These are phyloP conservation scores for Solanum peruvianum DNA, from an alignment of 257 asterid genomes.

Conservation along the genomic window DNA sequence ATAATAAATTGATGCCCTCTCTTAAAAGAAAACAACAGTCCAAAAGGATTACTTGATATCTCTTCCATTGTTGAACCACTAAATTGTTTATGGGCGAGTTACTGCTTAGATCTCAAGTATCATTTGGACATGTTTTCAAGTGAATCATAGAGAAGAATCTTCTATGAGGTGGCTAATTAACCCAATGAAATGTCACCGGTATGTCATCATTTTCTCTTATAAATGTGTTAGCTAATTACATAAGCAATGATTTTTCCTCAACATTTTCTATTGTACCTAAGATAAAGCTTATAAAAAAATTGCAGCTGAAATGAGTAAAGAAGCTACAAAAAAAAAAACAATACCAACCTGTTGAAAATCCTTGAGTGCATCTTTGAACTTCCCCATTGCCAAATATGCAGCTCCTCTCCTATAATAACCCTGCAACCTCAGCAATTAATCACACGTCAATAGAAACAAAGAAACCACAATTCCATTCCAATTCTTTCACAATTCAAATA, in stretches of 20 bases:
- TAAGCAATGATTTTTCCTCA: background rate
- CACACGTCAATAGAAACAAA: background rate
- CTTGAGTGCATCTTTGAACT: constrained; percentile 87
- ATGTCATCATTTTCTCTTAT: background rate
- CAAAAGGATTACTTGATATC: background rate
- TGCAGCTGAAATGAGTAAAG: background rate
- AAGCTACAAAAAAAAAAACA: background rate
- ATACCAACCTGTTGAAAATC: constrained; percentile 70
- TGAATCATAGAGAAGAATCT: background rate
- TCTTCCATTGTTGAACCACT: background rate
- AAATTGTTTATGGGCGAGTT: background rate
- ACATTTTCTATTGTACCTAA: background rate
- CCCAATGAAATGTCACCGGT: background rate
- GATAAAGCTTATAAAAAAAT: background rate
- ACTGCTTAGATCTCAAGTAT: background rate
- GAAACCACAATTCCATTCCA: background rate
- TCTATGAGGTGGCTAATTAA: background rate
- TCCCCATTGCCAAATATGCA: constrained; percentile 89
- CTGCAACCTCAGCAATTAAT: constrained; percentile 23
- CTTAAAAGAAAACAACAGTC: background rate
- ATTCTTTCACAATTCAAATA: background rate
- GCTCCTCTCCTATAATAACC: constrained; percentile 97
- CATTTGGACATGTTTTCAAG: background rate
- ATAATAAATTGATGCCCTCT: background rate
- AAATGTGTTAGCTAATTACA: background rate